phyloP scores from a whole-genome alignment of 202 grass and related monocot species.

The Saccharum hybrid region DNA sequence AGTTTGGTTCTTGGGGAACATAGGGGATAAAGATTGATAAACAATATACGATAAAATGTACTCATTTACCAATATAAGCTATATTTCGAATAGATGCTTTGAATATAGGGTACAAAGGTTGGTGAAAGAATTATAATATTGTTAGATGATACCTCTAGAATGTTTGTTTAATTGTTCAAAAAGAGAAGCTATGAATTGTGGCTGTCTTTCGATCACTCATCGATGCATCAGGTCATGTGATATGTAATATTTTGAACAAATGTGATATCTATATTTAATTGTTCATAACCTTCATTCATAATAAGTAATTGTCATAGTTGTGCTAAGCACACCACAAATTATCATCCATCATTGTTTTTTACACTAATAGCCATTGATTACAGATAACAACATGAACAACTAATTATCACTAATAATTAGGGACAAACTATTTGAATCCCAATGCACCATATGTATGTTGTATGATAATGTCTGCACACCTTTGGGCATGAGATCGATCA shows the following conservation, averaged over 20 bases:
- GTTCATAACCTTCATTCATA: background rate
- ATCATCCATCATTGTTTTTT: background rate
- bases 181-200: no score
- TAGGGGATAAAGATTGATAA: no score
- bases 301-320: background rate
- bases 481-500: background rate
- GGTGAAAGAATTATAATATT: no score
- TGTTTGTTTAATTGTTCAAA: no score
- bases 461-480: background rate
- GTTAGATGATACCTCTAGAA: no score
- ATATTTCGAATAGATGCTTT: no score
- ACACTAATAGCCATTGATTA: background rate
- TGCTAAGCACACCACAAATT: background rate
- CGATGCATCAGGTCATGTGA: background rate
- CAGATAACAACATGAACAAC: background rate
- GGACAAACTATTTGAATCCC: background rate
- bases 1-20: no score
- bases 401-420: constrained; percentile 31
- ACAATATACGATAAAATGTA: no score
- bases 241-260: background rate
- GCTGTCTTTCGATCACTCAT: no score
- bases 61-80: no score
- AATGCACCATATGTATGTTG: background rate
- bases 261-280: background rate
- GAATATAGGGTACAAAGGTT: no score